These are phyloP conservation scores for Scheffersomyces stambukii DNA, from an alignment of 1,139 yeast genomes.

Conservation along the genomic window DNA sequence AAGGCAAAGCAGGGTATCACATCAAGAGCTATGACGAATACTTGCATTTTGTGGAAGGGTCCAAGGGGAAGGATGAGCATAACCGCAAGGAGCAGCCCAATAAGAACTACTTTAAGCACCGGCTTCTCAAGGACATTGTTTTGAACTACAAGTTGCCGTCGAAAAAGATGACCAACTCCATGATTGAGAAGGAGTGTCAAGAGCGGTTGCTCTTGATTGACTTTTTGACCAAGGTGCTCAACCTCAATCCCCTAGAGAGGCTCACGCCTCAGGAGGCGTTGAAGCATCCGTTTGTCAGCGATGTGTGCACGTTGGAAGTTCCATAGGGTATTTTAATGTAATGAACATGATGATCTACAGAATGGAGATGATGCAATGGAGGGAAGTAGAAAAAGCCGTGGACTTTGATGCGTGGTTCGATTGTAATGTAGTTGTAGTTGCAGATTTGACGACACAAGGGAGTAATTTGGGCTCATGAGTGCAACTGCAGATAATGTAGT, in stretches of 20 bases:
- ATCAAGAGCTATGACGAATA: constrained; percentile 35
- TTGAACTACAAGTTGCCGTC: constrained; percentile 71
- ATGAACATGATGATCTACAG: too few species aligned
- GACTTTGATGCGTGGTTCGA: too few species aligned
- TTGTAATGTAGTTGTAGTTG: too few species aligned
- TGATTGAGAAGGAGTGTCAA: constrained; percentile 66
- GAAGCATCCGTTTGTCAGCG: constrained; percentile 79
- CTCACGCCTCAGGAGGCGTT: constrained; percentile 97
- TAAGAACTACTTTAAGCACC: constrained; percentile 78
- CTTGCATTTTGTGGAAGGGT: constrained; percentile 29
- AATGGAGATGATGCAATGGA: too few species aligned
- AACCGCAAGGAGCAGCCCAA: constrained; percentile 69
- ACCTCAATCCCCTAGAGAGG: constrained; percentile 86
- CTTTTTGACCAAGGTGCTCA: constrained; percentile 72
- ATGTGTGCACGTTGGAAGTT: constrained; percentile 13
- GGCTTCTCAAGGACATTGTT: constrained; percentile 69
- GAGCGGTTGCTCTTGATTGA: constrained; percentile 73
- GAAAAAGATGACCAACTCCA: constrained; percentile 60
- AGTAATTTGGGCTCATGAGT: too few species aligned
- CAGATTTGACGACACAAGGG: too few species aligned
- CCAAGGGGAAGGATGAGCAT: constrained; percentile 33
- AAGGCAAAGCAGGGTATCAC: constrained; percentile 25
- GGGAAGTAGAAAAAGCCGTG: too few species aligned
- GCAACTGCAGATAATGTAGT: too few species aligned
- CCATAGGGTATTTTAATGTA: constrained; percentile 4